Evolutionary conservation across 495 filamentous ascomycete species (phyloP).

Genomic region (Xylaria nigripes): DNA sequence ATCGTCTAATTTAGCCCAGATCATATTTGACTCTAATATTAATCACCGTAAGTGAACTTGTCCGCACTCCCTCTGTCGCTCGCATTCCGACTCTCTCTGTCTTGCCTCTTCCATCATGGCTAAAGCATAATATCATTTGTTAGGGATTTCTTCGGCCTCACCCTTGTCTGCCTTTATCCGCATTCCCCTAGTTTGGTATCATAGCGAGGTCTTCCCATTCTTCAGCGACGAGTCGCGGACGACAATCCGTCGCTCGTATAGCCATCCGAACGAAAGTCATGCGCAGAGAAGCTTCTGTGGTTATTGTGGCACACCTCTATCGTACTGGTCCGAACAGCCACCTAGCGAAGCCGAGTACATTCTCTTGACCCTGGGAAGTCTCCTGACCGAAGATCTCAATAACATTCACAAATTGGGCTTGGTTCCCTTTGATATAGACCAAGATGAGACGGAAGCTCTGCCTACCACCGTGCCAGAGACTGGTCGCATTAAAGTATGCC

Average conservation of each 20-base stretch:
- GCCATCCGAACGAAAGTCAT: constrained; percentile 48
- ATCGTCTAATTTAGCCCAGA: constrained; percentile 46
- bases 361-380: constrained; percentile 62
- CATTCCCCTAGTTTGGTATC: constrained; percentile 69
- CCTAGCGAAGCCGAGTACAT: constrained; percentile 63
- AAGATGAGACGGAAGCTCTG: constrained; percentile 29
- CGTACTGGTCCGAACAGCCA: constrained; percentile 69
- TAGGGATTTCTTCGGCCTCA: constrained; percentile 59
- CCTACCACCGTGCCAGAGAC: constrained; percentile 12
- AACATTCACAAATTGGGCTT: constrained; percentile 61
- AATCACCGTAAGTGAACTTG: constrained; percentile 51
- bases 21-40: constrained; percentile 60
- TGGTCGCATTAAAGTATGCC: constrained; percentile 26
- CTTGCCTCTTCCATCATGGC: neutral
- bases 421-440: constrained; percentile 40
- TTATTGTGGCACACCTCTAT: constrained; percentile 76
- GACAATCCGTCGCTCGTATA: constrained; percentile 65
- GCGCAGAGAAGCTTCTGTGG: constrained; percentile 77
- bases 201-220: constrained; percentile 59
- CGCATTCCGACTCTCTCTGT: neutral
- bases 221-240: constrained; percentile 68
- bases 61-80: neutral
- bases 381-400: constrained; percentile 56
- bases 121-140: constrained; percentile 3
- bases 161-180: constrained; percentile 71